Percentiles rank a stretch among this genome's conserved stretches.
Evolutionary conservation across 495 filamentous ascomycete species (phyloP).

Genomic region (Xylaria grammica): DNA sequence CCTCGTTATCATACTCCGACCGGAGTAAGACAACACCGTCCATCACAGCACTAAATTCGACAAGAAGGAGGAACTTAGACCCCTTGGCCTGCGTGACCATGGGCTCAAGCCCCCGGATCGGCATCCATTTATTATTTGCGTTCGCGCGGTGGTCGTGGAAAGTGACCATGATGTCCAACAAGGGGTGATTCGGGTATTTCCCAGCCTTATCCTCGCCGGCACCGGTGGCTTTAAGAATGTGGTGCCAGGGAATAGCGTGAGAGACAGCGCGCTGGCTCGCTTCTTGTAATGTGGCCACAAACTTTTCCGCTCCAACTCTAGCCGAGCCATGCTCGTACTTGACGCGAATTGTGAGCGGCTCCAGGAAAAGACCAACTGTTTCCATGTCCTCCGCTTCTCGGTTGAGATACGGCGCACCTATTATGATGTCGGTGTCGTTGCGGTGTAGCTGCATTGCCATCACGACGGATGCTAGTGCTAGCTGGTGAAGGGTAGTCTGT

Average conservation of each 20-base stretch:
- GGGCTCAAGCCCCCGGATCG: constrained; percentile 21
- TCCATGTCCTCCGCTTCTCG: constrained; percentile 34
- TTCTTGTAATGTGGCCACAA: neutral
- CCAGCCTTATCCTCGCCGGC: neutral
- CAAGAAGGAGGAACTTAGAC: constrained; percentile 35
- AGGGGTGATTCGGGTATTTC: constrained; percentile 31
- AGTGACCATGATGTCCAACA: constrained; percentile 41
- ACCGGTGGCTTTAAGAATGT: neutral
- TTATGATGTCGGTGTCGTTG: constrained; percentile 32
- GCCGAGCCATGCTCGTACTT: constrained; percentile 7
- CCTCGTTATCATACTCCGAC: constrained; percentile 59
- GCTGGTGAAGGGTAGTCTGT: constrained; percentile 37
- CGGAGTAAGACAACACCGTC: constrained; percentile 55
- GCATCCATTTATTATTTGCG: neutral
- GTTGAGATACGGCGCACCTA: constrained; percentile 39
- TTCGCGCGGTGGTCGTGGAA: constrained; percentile 31
- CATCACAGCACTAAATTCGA: constrained; percentile 25
- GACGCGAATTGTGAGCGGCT: constrained; percentile 42
- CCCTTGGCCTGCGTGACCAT: constrained; percentile 28
- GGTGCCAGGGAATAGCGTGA: neutral
- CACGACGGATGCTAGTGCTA: constrained; percentile 35
- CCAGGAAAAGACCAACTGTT: constrained; percentile 40
- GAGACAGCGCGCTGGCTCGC: neutral
- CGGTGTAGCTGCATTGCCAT: constrained; percentile 25
- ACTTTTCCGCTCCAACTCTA: neutral